Evolutionary conservation across 371 early-diverging fungal species (phyloP), one percentile per base, ranked within the genome.

Genomic region (Paraphysoderma sedebokerense): DNA sequence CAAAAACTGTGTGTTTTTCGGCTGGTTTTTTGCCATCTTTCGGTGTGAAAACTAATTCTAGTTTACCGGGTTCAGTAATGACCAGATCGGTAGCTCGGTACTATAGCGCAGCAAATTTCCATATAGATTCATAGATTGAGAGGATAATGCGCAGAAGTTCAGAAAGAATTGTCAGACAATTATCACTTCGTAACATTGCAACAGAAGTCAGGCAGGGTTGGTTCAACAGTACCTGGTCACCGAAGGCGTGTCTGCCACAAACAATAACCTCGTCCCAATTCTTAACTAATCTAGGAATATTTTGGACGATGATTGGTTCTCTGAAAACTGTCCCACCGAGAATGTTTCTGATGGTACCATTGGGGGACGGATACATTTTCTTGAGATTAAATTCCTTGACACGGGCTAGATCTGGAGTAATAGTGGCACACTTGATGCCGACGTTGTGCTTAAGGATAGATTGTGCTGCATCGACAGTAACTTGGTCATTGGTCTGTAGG

Each of bases 361-460:
- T 96, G 52, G 97, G 97, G 23, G 86, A 85, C 68, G 76, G 85
- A 85, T 88, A 95, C 90, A 92, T 96, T 64, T 84, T 65, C 74
- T 92, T 84, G 49, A 96, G 72, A 49, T 81, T 80, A 68, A 87
- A 96, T 69, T 96, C 81, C 65, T 90, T 72, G 50, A 96, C 93
- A 58, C 97, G 85, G 22, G 76, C 83, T 53, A 86, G 87, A 58
- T 96, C 97, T 15, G 97, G 95, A n/a, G 97, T 96, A 62, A 96
- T 96, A 39, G 97, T 96, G 23, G 97, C 97, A 67, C 97, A 96
- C 72, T 96, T 96, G 68, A 96, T 93, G 54, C 89, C 93, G 30
- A 92, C 97, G 61, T 89, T 87, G 75, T 89, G 90, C 74, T 91
- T 87, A 56, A 82, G 73, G 62, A 90, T 95, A 24, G 95, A 95